Base-by-base conservation (phyloP, 2,329 filamentous ascomycete genomes). In the Fusarium sp. region DNA sequence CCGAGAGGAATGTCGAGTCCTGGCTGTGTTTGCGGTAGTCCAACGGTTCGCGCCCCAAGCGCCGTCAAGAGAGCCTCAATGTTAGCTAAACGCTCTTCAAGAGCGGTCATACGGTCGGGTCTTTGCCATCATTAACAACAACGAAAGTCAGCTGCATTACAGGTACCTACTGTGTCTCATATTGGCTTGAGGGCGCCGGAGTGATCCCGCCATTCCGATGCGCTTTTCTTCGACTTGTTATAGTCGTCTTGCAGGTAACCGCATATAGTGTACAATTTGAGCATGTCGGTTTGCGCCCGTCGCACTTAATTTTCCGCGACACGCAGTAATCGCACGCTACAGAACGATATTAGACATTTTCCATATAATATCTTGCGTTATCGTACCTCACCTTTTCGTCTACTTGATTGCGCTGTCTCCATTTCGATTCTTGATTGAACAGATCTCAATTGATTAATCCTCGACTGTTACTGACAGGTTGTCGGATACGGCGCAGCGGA, bases 271-370 rank as follows among this genome's bases (percentile, higher is more conserved):
- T 70, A 48, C 82, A 84, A 52, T 82, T 83, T 11, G 82, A 82
- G 46, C 82, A 84, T 3, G 69, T 73, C 4, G 82, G 82, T 63
- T 80, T 82, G 14, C 79, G 57, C 60, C 78, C 77, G 67, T 84
- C 81, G 58, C 83, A 84, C 56, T 79, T 83, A 54, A 83, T 79
- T 73, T 83, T 84, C 65, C 81, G 82, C 48, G 74, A 76, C 21
- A 80, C 82, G 61, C 83, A 84, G 10, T 80, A 77, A 68, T 84
- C 82, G 63, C 81, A 83, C 23, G 74, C 75, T 77, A 18, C 3
- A 31, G 10, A n/a, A 21, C 1, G n/a, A 31, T 8, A 15, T 21
- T 21, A 23, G 10, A 39, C 38, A 14, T 33, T 23, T 11, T 35
- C 6, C 11, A 25, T 23, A 4, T 11, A 23, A 4, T 18, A 15